A percentile compares a stretch with the other conserved stretches of the same genome.
Evolutionary conservation across 768 basidiomycete genomes (phyloP).

Genomic region (Gymnopilus junonius): DNA sequence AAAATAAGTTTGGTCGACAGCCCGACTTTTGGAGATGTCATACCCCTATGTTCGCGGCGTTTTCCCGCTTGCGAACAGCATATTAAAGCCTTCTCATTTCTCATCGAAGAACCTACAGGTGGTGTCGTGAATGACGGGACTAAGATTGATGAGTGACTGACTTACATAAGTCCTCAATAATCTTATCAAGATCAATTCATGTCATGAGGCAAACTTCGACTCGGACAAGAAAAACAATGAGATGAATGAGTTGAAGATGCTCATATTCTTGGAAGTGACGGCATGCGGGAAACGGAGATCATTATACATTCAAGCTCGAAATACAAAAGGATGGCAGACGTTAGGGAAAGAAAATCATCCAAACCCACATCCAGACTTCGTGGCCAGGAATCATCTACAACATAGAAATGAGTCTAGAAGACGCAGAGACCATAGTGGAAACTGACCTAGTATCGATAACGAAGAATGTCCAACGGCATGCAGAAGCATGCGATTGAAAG

Average conservation of each 20-base stretch:
- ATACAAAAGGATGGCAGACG: slow-evolving; percentile 8
- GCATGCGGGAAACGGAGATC: background rate
- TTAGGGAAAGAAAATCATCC: background rate
- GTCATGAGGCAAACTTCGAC: too few relatives aligned
- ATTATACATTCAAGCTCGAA: slow-evolving; percentile 14
- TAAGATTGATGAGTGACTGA: background rate
- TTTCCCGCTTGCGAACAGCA: too few relatives aligned
- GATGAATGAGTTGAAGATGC: background rate
- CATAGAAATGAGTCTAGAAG: background rate
- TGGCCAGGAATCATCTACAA: slow-evolving; percentile 12
- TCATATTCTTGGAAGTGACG: background rate
- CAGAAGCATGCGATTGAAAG: slow-evolving; percentile 13
- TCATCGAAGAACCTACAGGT: background rate
- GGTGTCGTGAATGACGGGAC: background rate
- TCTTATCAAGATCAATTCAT: background rate
- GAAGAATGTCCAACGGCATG: slow-evolving; percentile 15
- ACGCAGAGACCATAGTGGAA: background rate
- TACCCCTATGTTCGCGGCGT: background rate
- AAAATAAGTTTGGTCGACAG: background rate
- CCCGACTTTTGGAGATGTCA: background rate
- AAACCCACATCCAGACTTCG: background rate
- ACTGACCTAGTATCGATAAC: slow-evolving; percentile 19
- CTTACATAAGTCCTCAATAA: background rate
- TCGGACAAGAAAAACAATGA: too few relatives aligned
- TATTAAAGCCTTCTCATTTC: background rate